A percentile compares a stretch with the other conserved stretches of the same genome.
phyloP scores from a whole-genome alignment of 306 rosid species.

The Phaseolus lunatus region DNA sequence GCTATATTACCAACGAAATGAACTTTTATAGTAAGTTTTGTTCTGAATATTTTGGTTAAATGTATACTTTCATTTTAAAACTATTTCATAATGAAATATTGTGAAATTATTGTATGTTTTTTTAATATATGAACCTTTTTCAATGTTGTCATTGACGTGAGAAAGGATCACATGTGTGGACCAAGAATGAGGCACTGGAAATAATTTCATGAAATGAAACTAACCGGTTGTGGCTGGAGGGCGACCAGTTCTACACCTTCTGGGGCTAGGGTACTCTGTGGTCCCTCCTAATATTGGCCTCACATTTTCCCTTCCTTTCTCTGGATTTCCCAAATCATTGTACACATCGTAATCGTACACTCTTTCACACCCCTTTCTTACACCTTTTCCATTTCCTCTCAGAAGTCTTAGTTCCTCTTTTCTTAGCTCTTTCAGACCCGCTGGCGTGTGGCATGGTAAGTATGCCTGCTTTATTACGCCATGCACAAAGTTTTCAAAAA shows the following conservation, averaged over 20 bases:
- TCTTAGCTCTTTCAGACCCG: slow-evolving; percentile 47
- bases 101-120: background rate
- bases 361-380: slow-evolving; percentile 38
- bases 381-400: slow-evolving; percentile 52
- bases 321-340: slow-evolving; percentile 25
- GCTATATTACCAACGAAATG: background rate
- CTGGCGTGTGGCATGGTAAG: slow-evolving; percentile 52
- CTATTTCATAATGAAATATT: background rate
- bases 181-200: background rate
- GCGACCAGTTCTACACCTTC: slow-evolving; percentile 58
- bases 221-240: slow-evolving; percentile 24
- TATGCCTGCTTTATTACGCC: slow-evolving; percentile 34
- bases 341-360: slow-evolving; percentile 42
- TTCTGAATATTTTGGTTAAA: background rate
- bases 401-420: slow-evolving; percentile 44
- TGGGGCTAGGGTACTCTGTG: slow-evolving; percentile 39
- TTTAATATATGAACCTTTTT: too few species aligned
- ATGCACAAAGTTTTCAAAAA: background rate
- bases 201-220: background rate
- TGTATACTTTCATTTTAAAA: background rate
- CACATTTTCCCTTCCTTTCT: background rate
- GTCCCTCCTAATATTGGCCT: slow-evolving; percentile 56
- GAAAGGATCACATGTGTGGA: background rate
- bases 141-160: background rate
- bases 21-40: background rate